Evolutionary conservation across 2,329 filamentous ascomycete genomes (phyloP), one percentile per base, ranked within the genome.

Genomic region (Penicillium oxalicum): DNA sequence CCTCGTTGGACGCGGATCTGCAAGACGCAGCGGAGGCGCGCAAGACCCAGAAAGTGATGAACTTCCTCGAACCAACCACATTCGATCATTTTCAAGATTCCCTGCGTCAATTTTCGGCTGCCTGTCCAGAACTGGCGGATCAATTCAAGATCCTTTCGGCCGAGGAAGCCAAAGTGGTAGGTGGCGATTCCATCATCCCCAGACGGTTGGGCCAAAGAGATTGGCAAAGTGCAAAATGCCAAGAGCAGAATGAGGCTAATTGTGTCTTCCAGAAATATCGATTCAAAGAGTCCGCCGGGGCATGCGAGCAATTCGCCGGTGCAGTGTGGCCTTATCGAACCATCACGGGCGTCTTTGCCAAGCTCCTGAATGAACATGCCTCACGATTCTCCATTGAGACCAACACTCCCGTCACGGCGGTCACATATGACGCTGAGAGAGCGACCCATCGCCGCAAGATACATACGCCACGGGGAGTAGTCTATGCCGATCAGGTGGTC

Each of bases 401-500:
- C 8, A 47, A 58, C 11, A 62, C 60, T 0, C 28, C 50, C 2
- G 60, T 50, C 6, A 53, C 51, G 2, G 38, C 44, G 9, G 53
- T 61, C 12, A 51, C 34, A 25, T 24, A 43, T 24, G 29, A 37
- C 5, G 8, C 25, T 8, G 24, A 46, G 6, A 29, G 43, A 2
- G 13, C 25, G 1, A 18, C 9, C 5, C 34, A 48, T 29, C 40
- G 52, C 4, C 77, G 75, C 53, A 60, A 63, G 3, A 54, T 81
- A 5, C 56, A 63, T 2, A 80, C 78, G 1, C 46, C 58, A 0
- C 67, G 73, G 3, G 77, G 77, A 3, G 50, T 35, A 0, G 65
- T 81, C 29, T 58, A 58, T 5, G 70, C 76, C 6, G 64, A 65
- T 1, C 72, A 81, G 38, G 67, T 83, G 1, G 67, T 82, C 1